These are phyloP conservation scores for Pichia cephalocereana DNA, from an alignment of 805 yeast genomes.

Conservation along the genomic window DNA sequence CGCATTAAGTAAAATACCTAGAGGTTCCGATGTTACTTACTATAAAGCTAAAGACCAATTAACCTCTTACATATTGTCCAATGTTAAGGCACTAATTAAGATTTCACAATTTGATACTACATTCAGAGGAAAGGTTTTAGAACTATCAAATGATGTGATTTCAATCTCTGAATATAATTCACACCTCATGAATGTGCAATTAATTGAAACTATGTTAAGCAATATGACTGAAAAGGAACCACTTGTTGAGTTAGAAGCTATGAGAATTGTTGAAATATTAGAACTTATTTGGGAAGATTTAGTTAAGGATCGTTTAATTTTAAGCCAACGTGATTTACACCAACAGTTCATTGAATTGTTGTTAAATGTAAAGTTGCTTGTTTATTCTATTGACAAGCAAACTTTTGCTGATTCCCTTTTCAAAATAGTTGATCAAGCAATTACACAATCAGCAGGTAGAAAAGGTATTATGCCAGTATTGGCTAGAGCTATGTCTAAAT, in stretches of 20 bases:
- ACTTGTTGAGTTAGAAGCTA: slow-evolving; percentile 11
- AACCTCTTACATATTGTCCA: slow-evolving; percentile 21
- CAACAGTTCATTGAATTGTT: slow-evolving; percentile 42
- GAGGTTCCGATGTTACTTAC: slow-evolving; percentile 24
- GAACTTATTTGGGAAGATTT: slow-evolving; percentile 49
- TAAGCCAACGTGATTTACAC: slow-evolving; percentile 61
- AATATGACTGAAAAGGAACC: slow-evolving; percentile 4
- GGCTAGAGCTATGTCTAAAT: slow-evolving; percentile 36
- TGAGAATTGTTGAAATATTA: slow-evolving; percentile 26
- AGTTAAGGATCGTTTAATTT: slow-evolving; percentile 47
- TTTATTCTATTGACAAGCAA: slow-evolving; percentile 25
- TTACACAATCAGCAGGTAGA: slow-evolving; percentile 47
- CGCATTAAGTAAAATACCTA: slow-evolving; percentile 15
- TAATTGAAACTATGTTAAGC: slow-evolving; percentile 8
- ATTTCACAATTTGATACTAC: slow-evolving; percentile 2
- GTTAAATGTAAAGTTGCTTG: slow-evolving; percentile 34
- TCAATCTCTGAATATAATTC: slow-evolving; percentile 13
- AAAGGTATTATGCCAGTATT: slow-evolving; percentile 60
- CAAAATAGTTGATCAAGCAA: slow-evolving; percentile 34
- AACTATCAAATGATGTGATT: slow-evolving; percentile 8
- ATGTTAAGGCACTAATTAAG: slow-evolving; percentile 11
- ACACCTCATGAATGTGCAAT: slow-evolving; percentile 13
- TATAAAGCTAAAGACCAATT: slow-evolving; percentile 37
- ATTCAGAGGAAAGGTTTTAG: slow-evolving; percentile 6
- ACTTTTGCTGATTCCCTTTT: slow-evolving; percentile 22